Evolutionary conservation across 169 alveolate genomes (phyloP).

Genomic region (Cryptosporidium ryanae): DNA sequence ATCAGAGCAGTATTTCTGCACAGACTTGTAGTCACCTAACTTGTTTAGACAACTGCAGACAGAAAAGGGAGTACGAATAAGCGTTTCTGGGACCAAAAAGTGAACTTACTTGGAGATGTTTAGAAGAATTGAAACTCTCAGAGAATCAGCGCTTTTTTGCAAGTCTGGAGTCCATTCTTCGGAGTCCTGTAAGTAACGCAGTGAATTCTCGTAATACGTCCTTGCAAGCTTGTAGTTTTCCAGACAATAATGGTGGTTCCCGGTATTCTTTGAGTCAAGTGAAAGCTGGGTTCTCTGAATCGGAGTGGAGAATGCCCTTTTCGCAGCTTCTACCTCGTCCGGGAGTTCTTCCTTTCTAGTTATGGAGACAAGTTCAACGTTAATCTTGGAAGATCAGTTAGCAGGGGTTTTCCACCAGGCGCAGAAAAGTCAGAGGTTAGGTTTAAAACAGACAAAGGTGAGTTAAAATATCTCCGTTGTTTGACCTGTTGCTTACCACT

Average conservation of each 20-base stretch:
- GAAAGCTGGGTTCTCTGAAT: slow-evolving; percentile 62
- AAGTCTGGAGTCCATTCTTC: slow-evolving; percentile 63
- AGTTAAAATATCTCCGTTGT: no score
- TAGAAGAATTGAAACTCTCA: slow-evolving; percentile 30
- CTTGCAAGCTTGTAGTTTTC: slow-evolving; percentile 36
- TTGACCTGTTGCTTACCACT: no score
- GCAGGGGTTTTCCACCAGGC: no score
- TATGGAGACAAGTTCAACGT: slow-evolving; percentile 15
- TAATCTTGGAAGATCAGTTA: not conserved
- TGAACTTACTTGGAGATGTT: slow-evolving; percentile 65
- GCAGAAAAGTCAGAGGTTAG: no score
- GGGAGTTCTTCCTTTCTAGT: slow-evolving; percentile 39
- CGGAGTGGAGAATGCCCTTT: slow-evolving; percentile 13
- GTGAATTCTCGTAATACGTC: slow-evolving; percentile 41
- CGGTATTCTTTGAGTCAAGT: slow-evolving; percentile 32
- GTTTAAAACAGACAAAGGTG: no score
- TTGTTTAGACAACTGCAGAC: slow-evolving; percentile 34
- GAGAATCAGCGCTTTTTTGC: slow-evolving; percentile 25
- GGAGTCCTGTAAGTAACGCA: slow-evolving; percentile 5
- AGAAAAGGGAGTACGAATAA: not conserved
- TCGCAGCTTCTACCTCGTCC: not conserved
- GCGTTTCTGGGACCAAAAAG: not conserved
- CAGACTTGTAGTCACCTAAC: slow-evolving; percentile 27
- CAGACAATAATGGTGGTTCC: slow-evolving; percentile 41
- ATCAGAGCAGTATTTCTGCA: slow-evolving; percentile 35